Conservation (phyloP, 129 eudicot genomes). For the Artemisia tridentata region DNA sequence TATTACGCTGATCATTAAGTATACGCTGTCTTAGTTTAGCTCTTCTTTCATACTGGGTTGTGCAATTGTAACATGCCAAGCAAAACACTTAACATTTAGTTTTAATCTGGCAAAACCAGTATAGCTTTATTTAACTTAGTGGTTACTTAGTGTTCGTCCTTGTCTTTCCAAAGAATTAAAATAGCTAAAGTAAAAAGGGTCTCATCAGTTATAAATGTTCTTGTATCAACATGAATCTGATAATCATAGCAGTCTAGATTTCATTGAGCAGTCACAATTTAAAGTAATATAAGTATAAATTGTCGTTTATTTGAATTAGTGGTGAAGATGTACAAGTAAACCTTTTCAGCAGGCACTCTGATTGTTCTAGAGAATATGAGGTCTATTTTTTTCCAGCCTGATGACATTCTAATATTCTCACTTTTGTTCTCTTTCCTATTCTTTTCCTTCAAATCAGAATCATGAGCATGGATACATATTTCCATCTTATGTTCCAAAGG, state of each 20-base stretch:
- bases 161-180: too few relatives aligned
- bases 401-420: constrained; percentile 17
- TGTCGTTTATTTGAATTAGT: background rate
- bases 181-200: too few relatives aligned
- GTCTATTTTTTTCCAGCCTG: constrained; percentile 13
- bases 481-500: constrained; percentile 10
- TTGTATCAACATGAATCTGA: too few relatives aligned
- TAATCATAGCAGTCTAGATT: too few relatives aligned
- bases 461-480: constrained; percentile 6
- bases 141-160: too few relatives aligned
- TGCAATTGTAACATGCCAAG: background rate
- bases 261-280: too few relatives aligned
- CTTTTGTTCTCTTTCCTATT: constrained; percentile 18
- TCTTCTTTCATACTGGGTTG: background rate
- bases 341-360: constrained; percentile 17
- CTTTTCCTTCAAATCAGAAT: constrained; percentile 16
- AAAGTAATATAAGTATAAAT: background rate
- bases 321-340: background rate
- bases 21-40: constrained; percentile 8
- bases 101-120: background rate
- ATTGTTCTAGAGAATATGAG: constrained; percentile 14
- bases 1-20: constrained; percentile 16
- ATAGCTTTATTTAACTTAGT: too few relatives aligned
- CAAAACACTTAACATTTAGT: too few relatives aligned
- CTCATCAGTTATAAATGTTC: too few relatives aligned